Evolutionary conservation across 139 green algal genomes (phyloP).

Genomic region (Micromonas commoda): DNA sequence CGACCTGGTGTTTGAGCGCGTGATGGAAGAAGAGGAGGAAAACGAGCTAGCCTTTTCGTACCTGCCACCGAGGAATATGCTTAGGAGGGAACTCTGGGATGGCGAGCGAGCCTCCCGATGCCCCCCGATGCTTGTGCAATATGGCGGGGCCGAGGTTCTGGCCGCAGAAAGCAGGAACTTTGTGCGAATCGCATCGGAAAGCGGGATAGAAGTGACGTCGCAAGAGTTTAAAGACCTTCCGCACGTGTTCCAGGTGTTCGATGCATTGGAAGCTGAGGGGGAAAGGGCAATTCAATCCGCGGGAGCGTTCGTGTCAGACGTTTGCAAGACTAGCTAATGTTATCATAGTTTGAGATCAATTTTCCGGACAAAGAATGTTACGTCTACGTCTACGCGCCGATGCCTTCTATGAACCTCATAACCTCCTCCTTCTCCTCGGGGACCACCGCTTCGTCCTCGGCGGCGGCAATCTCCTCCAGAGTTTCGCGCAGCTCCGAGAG

Average conservation of each 20-base stretch:
- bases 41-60: neutral
- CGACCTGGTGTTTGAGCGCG: neutral
- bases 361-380: no score
- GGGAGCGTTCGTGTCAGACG: neutral
- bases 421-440: neutral
- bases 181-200: neutral
- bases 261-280: neutral
- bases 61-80: neutral
- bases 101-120: neutral
- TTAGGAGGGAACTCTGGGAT: neutral
- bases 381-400: no score
- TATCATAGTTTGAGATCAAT: no score
- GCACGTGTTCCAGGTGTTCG: neutral
- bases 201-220: neutral
- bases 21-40: neutral
- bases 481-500: neutral
- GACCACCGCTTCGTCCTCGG: neutral
- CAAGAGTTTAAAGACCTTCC: neutral
- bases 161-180: neutral
- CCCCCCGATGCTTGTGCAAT: neutral
- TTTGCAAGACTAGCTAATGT: no score
- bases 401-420: neutral
- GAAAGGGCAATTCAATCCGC: neutral
- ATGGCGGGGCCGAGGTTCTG: neutral
- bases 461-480: constrained; percentile 2